Base-by-base conservation (phyloP, 352 stramenopile genomes). In the Aphanomyces cochlioides region DNA sequence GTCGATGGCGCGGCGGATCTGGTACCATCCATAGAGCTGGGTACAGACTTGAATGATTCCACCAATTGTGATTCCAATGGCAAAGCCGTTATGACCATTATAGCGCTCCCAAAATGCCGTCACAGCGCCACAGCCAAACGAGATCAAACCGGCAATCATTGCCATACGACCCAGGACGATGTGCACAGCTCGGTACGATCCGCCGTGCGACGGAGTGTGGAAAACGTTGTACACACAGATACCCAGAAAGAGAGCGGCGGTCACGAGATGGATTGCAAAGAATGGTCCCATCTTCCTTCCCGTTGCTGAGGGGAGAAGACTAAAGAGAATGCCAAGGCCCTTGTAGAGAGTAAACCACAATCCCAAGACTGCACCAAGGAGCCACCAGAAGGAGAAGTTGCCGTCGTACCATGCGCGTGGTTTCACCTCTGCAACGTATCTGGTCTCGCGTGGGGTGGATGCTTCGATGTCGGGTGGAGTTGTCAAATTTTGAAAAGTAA, bases 211-310 rank as follows among this genome's bases (percentile, higher is more conserved):
- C 3, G 57, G 57, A 4, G 57, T 38, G 2, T 66, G 57, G 40
- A 53, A 66, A n/a, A 66, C 28, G 57, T 66, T 66, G 28, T 17
- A 66, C 5, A 66, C 50, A n/a, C 37, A 53, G 19, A 66, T 66
- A n/a, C 57, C 47, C 57, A 41, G 28, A 19, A 66, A 48, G 28
- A 66, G 39, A 15, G 38, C 17, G 38, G 28, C 37, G 5, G 57
- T 66, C 7, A 48, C 38, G 7, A 66, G n/a, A 37, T 66, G 57
- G 34, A 66, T 47, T 3, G 57, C 57, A 37, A 66, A 66, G 5
- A 47, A 21, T 3, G 57, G 57, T 5, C 57, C 57, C 8, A 66
- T 41, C n/a, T 19, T 38, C 2, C 8, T n/a, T 19, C 34, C 8
- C 38, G 57, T 19, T n/a, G 57, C 38, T 6, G 57, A 41, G 7